phyloP scores from a whole-genome alignment of 148 eudicot species.

The Nepenthes mirabilis region DNA sequence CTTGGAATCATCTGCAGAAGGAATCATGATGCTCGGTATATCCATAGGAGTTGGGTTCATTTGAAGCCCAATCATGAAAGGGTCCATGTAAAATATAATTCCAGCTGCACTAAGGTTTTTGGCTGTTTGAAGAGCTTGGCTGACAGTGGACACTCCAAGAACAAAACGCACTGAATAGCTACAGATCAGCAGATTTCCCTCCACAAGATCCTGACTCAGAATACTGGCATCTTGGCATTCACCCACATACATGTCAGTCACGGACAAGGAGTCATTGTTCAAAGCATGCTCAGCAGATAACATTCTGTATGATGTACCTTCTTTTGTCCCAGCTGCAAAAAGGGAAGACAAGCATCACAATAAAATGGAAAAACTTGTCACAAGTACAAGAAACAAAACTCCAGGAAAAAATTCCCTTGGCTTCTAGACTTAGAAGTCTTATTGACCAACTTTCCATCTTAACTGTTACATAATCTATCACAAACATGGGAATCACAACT shows the following conservation, averaged over 20 bases:
- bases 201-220: constrained; percentile 47
- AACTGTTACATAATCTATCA: no score
- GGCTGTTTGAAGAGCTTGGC: constrained; percentile 85
- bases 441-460: no score
- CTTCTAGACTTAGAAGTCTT: no score
- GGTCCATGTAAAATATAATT: constrained; percentile 89
- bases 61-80: constrained; percentile 94
- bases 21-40: constrained; percentile 80
- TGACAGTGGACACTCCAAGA: constrained; percentile 80
- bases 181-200: constrained; percentile 87
- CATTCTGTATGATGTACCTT: constrained; percentile 31
- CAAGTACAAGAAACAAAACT: no score
- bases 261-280: constrained; percentile 35
- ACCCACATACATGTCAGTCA: constrained; percentile 57
- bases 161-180: constrained; percentile 98
- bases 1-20: constrained; percentile 89
- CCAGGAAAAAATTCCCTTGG: no score
- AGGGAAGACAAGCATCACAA: constrained; percentile 6
- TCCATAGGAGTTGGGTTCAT: constrained; percentile 91
- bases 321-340: constrained; percentile 64
- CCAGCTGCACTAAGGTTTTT: constrained; percentile 90
- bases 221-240: constrained; percentile 88
- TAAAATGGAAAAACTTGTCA: no score
- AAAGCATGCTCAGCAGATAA: constrained; percentile 73
- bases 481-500: no score